A percentile compares a stretch with the other conserved stretches of the same genome.
Evolutionary conservation across 192 early-diverging fungal genomes (phyloP).

Genomic region (Coemansia sp.): DNA sequence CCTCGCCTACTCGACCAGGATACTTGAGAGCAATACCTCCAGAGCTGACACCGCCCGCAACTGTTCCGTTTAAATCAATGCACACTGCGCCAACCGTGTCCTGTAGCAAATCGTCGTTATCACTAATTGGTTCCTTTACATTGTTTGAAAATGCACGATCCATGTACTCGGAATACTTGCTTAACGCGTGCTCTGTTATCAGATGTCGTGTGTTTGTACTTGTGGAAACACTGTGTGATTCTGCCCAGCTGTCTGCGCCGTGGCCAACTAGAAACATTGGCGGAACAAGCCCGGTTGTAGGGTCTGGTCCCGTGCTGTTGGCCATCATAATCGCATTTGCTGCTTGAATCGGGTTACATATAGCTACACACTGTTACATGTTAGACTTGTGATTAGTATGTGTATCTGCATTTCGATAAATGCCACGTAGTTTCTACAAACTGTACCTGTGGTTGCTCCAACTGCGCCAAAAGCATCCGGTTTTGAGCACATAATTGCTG

Average conservation of each 20-base stretch:
- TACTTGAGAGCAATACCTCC: conserved; percentile 85
- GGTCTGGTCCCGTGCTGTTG: conserved; percentile 10
- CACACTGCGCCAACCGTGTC: conserved; percentile 92
- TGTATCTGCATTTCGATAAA: no score
- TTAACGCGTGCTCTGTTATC: conserved; percentile 22
- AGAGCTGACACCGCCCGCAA: conserved; percentile 76
- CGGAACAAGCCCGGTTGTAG: conserved; percentile 49
- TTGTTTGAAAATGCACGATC: neutral
- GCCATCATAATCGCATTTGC: conserved; percentile 56
- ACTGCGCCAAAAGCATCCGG: conserved; percentile 75
- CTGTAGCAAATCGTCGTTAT: conserved; percentile 25
- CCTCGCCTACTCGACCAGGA: conserved; percentile 83
- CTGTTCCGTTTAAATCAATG: conserved; percentile 61
- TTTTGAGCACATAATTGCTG: conserved; percentile 69
- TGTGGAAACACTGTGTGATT: conserved; percentile 10
- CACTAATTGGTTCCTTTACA: neutral
- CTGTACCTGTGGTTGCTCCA: conserved; percentile 61
- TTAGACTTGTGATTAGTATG: no score
- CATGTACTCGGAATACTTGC: conserved; percentile 28
- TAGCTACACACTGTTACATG: conserved; percentile 24
- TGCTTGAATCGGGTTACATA: conserved; percentile 67
- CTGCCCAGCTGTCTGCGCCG: conserved; percentile 58
- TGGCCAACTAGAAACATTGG: conserved; percentile 60
- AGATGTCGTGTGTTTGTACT: conserved; percentile 15
- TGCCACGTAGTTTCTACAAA: no score